These are phyloP conservation scores for Albophoma yamanashiensis DNA, from an alignment of 2,329 filamentous ascomycete genomes.

Conservation along the genomic window DNA sequence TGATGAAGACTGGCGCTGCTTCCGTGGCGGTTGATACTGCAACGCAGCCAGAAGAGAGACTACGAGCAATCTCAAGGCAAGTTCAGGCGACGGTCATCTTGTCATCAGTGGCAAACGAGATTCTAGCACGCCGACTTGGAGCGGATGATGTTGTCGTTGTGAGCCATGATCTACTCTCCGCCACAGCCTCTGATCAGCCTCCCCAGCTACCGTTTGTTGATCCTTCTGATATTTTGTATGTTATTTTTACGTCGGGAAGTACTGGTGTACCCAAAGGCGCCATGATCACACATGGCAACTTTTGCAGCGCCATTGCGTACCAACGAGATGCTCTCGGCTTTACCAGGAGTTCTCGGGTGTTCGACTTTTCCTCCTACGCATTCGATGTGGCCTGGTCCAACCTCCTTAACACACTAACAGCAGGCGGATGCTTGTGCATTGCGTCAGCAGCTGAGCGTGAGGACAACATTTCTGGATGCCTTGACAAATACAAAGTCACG, in stretches of 20 bases:
- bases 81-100: slow-evolving; percentile 7
- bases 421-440: slow-evolving; percentile 5
- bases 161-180: neutral
- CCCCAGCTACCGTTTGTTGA: neutral
- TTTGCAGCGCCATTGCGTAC: slow-evolving; percentile 5
- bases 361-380: slow-evolving; percentile 7
- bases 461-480: slow-evolving; percentile 4
- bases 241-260: slow-evolving; percentile 15
- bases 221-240: slow-evolving; percentile 7
- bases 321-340: slow-evolving; percentile 4
- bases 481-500: slow-evolving; percentile 4
- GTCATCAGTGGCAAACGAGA: slow-evolving; percentile 3
- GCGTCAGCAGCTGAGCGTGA: slow-evolving; percentile 5
- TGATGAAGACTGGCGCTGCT: slow-evolving; percentile 11
- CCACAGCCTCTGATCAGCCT: neutral
- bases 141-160: slow-evolving; percentile 1
- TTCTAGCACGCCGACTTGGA: slow-evolving; percentile 1
- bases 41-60: slow-evolving; percentile 6
- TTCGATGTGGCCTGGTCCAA: slow-evolving; percentile 6
- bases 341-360: slow-evolving; percentile 1
- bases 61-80: slow-evolving; percentile 7
- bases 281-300: slow-evolving; percentile 8
- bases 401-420: slow-evolving; percentile 1
- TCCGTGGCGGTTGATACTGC: slow-evolving; percentile 15
- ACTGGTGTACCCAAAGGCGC: slow-evolving; percentile 15